phyloP scores from a whole-genome alignment of 192 early-diverging fungal genomes.

The Coemansia sp. region DNA sequence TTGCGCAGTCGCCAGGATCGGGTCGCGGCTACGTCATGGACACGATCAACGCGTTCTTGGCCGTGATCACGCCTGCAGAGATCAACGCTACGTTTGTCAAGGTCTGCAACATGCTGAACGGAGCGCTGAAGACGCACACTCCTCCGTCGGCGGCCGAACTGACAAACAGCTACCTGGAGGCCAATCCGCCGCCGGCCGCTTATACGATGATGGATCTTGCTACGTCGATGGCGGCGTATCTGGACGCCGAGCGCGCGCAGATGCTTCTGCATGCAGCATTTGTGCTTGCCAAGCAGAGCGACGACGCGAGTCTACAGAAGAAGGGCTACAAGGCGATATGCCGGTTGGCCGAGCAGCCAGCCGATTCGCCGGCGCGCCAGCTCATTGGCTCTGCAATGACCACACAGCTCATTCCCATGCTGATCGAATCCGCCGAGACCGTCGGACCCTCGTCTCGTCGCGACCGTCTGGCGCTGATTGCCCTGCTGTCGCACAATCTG shows the following conservation, averaged over 20 bases:
- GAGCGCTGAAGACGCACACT: constrained; percentile 57
- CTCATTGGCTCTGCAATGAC: constrained; percentile 48
- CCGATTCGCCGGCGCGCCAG: constrained; percentile 29
- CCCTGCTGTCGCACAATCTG: constrained; percentile 62
- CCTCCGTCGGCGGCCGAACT: constrained; percentile 55
- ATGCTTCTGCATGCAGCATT: constrained; percentile 54
- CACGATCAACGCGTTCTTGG: constrained; percentile 66
- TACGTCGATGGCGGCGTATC: constrained; percentile 67
- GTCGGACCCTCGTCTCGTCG: constrained; percentile 73
- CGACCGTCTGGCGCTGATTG: constrained; percentile 70
- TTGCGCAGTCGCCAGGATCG: constrained; percentile 61
- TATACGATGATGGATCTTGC: constrained; percentile 89
- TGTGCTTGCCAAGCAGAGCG: constrained; percentile 53
- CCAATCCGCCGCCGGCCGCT: constrained; percentile 64
- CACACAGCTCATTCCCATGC: constrained; percentile 66
- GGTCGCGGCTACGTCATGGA: constrained; percentile 66
- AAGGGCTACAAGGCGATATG: constrained; percentile 89
- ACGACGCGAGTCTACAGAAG: constrained; percentile 82
- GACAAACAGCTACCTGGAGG: constrained; percentile 47
- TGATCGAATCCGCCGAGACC: constrained; percentile 68
- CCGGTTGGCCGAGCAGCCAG: constrained; percentile 40
- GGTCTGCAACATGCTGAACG: constrained; percentile 59
- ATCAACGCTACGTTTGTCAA: constrained; percentile 64
- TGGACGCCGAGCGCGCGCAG: constrained; percentile 68
- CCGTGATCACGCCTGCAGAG: constrained; percentile 59